Base-by-base conservation (phyloP, 2,329 filamentous ascomycete genomes). In the Talaromyces sp. region DNA sequence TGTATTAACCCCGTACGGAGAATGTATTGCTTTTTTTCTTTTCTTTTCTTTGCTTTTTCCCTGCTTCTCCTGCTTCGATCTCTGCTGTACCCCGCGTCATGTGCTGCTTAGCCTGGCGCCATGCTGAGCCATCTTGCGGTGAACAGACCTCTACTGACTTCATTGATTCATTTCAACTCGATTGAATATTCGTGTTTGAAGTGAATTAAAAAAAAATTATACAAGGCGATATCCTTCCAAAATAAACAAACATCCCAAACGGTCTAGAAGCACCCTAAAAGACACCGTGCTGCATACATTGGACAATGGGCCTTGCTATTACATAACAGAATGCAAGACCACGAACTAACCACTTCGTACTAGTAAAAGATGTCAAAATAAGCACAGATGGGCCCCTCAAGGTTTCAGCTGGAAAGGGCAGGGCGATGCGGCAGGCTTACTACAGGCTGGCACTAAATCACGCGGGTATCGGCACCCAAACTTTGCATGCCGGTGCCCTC, bases 21-120 rank as follows among this genome's bases (percentile, higher is more conserved):
- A 35, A 31, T 24, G 56, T 57, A 33, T 33, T 54, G 9, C 16
- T 54, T 19, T 56, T 31, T n/a, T 56, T 35, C 31, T 35, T 35
- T 56, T 22, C 33, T 37, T 37, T 35, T 37, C 19, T 35, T 48
- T 6, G 22, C 11, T 14, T 48, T 27, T 48, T 45, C 41, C 41
- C 24, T 33, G 16, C 8, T 54, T 52, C 19, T 13, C 27, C n/a
- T 48, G 58, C 31, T 60, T 33, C 58, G 59, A 58, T 62, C 45
- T 37, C 31, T 61, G 60, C 61, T 63, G 61, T 63, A 63, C 61
- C 61, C 61, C 61, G 61, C 61, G 48, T 63, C 61, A 62, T 62
- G 60, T 56, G 60, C 60, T 47, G 7, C 3, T 14, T 35, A 54
- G 19, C 59, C 59, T 35, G 24, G 24, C 45, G 47, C 47, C 47